Evolutionary conservation across 1,284 basidiomycete species (phyloP), one percentile per base, ranked within the genome.

Genomic region (Gymnopus androsaceus): DNA sequence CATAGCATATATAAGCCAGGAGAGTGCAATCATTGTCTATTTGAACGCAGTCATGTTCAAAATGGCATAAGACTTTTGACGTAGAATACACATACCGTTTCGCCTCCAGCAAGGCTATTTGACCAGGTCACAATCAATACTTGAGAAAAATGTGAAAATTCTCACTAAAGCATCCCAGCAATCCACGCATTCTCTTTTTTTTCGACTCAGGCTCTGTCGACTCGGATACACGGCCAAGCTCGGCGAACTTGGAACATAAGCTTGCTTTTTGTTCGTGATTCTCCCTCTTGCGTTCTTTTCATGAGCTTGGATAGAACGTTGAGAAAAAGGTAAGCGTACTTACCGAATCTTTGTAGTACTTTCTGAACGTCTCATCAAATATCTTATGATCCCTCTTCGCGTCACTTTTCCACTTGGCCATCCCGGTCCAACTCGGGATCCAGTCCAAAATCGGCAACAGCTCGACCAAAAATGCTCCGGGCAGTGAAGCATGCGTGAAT

Each of bases 341-440:
- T 31, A 52, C 55, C 44, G 36, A 36, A 15, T 47, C 46, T 6
- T 47, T 33, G 21, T 47, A 52, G 3, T 47, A 51, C 15, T 41
- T 36, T 3, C 21, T 14, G 14, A 52, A 57, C 4, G 44, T 30
- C 14, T 47, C 44, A n/a, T n/a, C 14, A 33, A 57, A 41, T 28
- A 23, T 57, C 7, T 15, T 33, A 38, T 40, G 47, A 41, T 52
- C 36, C 14, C 19, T 30, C 30, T 27, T 30, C 3, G 49, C 42
- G 30, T 57, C 44, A 27, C 50, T 45, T 33, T 57, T 57, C 55
- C 55, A 57, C 27, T 46, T 46, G 8, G 44, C 49, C 15, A 57
- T 12, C 7, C 3, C 19, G n/a, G n/a, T n/a, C n/a, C n/a, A n/a
- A 8, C 23, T 27, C 21, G 55, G 55, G 25, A 57, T 6, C 33